phyloP scores from a whole-genome alignment of 768 basidiomycete genomes.

The Mycena albidolilacea region DNA sequence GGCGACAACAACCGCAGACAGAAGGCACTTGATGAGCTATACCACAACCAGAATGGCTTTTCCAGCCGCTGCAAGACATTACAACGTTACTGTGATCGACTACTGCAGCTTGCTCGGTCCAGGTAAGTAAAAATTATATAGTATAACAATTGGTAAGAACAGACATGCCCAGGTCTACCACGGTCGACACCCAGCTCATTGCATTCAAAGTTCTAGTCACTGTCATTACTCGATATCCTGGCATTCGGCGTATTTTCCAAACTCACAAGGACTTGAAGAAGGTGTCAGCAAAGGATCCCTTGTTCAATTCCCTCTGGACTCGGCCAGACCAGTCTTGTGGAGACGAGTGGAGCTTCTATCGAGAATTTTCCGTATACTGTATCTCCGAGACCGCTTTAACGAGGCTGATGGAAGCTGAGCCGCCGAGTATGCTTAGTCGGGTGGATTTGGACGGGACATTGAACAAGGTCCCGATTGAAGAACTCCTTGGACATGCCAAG shows the following conservation, averaged over 20 bases:
- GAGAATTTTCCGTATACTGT: constrained; percentile 6
- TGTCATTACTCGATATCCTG: constrained; percentile 22
- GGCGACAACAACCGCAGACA: background rate
- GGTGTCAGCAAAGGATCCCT: background rate
- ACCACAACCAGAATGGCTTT: background rate
- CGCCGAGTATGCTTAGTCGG: constrained; percentile 2
- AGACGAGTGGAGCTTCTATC: constrained; percentile 13
- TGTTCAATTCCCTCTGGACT: background rate
- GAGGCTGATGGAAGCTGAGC: background rate
- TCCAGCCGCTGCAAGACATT: background rate
- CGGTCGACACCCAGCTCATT: background rate
- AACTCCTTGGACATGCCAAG: background rate
- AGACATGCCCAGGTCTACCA: background rate
- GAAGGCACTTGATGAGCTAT: background rate
- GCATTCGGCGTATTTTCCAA: background rate
- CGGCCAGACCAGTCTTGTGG: constrained; percentile 8
- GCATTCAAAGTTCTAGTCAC: constrained; percentile 2
- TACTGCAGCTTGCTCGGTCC: background rate
- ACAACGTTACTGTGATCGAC: background rate
- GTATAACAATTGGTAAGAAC: no score
- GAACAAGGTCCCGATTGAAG: background rate
- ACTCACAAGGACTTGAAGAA: constrained; percentile 4
- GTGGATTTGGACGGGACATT: background rate
- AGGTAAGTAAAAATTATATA: background rate
- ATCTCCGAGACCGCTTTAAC: background rate